Evolutionary conservation across 2,329 filamentous ascomycete genomes (phyloP).

Genomic region (Nemania sp.): DNA sequence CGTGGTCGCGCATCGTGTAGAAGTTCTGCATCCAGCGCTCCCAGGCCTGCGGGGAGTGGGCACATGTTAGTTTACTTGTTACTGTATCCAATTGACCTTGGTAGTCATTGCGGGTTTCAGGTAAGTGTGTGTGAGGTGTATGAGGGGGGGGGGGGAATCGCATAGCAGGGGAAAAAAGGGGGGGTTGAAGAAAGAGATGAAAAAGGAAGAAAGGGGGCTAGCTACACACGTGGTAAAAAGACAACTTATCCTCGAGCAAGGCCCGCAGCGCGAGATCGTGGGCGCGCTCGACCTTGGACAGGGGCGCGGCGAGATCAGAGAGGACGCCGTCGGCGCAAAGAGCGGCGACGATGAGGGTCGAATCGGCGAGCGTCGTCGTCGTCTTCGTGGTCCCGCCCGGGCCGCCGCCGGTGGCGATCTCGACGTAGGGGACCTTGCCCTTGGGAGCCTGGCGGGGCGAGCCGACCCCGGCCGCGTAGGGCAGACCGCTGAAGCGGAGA

Average conservation of each 20-base stretch:
- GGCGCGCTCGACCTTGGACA: slow-evolving; percentile 47
- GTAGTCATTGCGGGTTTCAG: too few relatives aligned
- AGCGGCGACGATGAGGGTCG: slow-evolving; percentile 56
- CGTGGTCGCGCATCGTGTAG: slow-evolving; percentile 58
- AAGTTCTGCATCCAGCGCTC: slow-evolving; percentile 66
- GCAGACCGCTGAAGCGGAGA: slow-evolving; percentile 56
- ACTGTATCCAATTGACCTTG: too few relatives aligned
- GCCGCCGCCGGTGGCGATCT: slow-evolving; percentile 34
- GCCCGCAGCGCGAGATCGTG: slow-evolving; percentile 58
- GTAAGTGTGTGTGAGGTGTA: too few relatives aligned
- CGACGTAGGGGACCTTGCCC: slow-evolving; percentile 65
- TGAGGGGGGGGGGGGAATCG: too few relatives aligned
- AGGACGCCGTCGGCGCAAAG: slow-evolving; percentile 49
- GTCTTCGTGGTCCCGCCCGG: too few relatives aligned
- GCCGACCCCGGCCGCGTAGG: slow-evolving; percentile 53
- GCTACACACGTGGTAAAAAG: slow-evolving; percentile 56
- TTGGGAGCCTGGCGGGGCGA: slow-evolving; percentile 52
- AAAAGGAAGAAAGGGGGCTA: not conserved
- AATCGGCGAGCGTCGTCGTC: slow-evolving; percentile 50
- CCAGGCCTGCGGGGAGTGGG: slow-evolving; percentile 39
- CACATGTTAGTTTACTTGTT: not conserved
- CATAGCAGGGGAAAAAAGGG: not conserved
- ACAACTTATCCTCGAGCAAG: slow-evolving; percentile 63
- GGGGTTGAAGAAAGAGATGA: too few relatives aligned
- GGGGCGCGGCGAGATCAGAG: slow-evolving; percentile 52